These are phyloP conservation scores for Entomortierella lignicola DNA, from an alignment of 192 early-diverging fungal genomes.

Conservation along the genomic window DNA sequence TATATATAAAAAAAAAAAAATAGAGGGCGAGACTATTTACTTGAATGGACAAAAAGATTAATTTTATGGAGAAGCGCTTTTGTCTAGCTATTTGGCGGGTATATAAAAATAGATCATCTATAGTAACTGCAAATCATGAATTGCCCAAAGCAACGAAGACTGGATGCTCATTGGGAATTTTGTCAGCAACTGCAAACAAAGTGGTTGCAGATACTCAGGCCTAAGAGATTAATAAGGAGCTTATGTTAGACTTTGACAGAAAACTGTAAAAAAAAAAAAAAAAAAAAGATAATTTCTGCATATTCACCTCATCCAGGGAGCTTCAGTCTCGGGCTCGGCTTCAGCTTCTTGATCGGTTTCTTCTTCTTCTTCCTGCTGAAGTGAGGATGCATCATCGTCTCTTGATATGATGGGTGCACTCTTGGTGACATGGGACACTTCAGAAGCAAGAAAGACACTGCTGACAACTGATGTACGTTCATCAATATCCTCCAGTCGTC, in stretches of 20 bases:
- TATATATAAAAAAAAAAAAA: conserved; percentile 5
- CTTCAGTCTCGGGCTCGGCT: conserved; percentile 25
- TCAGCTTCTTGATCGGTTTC: conserved; percentile 15
- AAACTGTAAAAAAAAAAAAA: too few species aligned
- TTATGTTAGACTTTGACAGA: not conserved
- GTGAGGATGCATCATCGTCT: conserved; percentile 19
- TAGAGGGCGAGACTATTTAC: too few species aligned
- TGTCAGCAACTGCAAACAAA: conserved; percentile 45
- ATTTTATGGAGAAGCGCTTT: too few species aligned
- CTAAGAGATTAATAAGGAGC: not conserved
- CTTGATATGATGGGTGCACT: conserved; percentile 14
- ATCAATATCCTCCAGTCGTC: conserved; percentile 38
- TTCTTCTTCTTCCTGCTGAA: conserved; percentile 12
- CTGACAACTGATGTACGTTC: conserved; percentile 41
- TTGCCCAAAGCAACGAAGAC: conserved; percentile 50
- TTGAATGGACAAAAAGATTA: too few species aligned
- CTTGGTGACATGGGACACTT: conserved; percentile 20
- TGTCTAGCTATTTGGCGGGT: conserved; percentile 3
- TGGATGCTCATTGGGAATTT: conserved; percentile 54
- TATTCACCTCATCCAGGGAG: conserved; percentile 43
- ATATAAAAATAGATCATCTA: conserved; percentile 20
- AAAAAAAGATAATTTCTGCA: too few species aligned
- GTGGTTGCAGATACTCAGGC: conserved; percentile 47
- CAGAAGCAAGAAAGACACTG: conserved; percentile 41
- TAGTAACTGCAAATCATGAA: conserved; percentile 45